Evolutionary conservation across 2,329 filamentous ascomycete species (phyloP).

Genomic region (Sclerotinia subarctica): DNA sequence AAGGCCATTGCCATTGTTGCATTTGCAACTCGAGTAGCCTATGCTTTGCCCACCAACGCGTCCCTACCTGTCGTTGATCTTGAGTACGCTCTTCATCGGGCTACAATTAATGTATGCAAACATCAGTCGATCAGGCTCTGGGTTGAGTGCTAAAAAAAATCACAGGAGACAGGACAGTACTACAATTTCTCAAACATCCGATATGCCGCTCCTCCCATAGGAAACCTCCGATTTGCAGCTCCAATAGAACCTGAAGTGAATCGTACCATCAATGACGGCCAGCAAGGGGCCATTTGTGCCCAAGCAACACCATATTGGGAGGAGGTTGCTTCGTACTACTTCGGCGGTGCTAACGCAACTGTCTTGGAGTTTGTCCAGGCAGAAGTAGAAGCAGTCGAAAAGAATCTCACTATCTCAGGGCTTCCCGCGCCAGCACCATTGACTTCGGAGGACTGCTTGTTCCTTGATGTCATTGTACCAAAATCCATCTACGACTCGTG

Average conservation of each 20-base stretch:
- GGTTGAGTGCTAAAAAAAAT: conserved; percentile 18
- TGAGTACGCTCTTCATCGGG: conserved; percentile 36
- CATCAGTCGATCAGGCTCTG: not conserved
- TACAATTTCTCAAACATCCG: conserved; percentile 46
- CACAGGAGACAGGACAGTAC: conserved; percentile 36
- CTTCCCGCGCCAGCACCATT: conserved; percentile 7
- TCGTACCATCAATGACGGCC: conserved; percentile 36
- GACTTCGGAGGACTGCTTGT: conserved; percentile 46
- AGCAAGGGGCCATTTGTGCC: conserved; percentile 27
- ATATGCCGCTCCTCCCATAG: conserved; percentile 45
- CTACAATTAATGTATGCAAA: conserved; percentile 34
- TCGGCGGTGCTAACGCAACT: conserved; percentile 11
- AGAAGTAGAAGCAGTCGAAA: conserved; percentile 6
- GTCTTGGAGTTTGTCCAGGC: conserved; percentile 9
- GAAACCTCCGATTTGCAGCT: conserved; percentile 45
- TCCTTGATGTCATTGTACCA: conserved; percentile 48
- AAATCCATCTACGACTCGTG: conserved; percentile 37
- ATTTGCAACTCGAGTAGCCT: not conserved
- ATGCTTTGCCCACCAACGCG: conserved; percentile 12
- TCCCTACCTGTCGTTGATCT: conserved; percentile 35
- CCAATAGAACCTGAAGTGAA: conserved; percentile 39
- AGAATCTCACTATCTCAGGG: conserved; percentile 17
- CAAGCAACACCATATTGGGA: conserved; percentile 28
- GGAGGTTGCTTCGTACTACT: conserved; percentile 1
- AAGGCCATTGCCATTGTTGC: conserved; percentile 7